Evolutionary conservation across 2,329 filamentous ascomycete genomes (phyloP).

Genomic region (Cercospora sesami): DNA sequence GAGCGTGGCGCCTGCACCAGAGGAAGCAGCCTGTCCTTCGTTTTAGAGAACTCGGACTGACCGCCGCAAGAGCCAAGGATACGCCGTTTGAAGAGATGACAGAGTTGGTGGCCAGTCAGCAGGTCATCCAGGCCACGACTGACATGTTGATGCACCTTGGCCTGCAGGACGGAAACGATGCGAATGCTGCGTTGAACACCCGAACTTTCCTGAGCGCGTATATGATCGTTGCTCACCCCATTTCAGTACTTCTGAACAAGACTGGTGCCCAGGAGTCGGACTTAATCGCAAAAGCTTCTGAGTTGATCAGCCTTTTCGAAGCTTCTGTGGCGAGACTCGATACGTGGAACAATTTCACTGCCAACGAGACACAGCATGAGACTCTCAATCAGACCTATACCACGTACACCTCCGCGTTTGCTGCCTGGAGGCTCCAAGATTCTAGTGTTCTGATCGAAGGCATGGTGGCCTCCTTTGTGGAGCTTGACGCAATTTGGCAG

Average conservation of each 20-base stretch:
- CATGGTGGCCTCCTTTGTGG: conserved; percentile 84
- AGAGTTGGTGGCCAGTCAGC: conserved; percentile 64
- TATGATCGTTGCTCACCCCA: conserved; percentile 75
- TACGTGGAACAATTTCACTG: conserved; percentile 64
- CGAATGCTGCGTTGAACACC: conserved; percentile 64
- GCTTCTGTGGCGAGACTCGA: conserved; percentile 67
- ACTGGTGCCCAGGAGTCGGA: conserved; percentile 70
- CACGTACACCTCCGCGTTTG: conserved; percentile 75
- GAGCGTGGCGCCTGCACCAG: conserved; percentile 64
- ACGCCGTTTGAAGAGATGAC: conserved; percentile 75
- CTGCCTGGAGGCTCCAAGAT: conserved; percentile 80
- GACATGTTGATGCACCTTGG: conserved; percentile 69
- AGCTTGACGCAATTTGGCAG: conserved; percentile 79
- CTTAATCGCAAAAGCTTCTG: conserved; percentile 73
- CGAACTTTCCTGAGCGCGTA: conserved; percentile 78
- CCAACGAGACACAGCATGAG: conserved; percentile 62
- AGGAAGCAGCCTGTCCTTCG: conserved; percentile 63
- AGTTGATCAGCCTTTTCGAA: conserved; percentile 76
- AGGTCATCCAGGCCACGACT: conserved; percentile 65
- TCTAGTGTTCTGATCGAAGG: conserved; percentile 75
- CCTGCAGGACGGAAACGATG: conserved; percentile 59
- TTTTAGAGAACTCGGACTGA: conserved; percentile 67
- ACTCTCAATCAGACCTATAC: conserved; percentile 69
- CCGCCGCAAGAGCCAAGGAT: conserved; percentile 67
- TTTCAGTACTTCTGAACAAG: conserved; percentile 73